Evolutionary conservation across 495 filamentous ascomycete species (phyloP).

Genomic region (Penicillium ucsense): DNA sequence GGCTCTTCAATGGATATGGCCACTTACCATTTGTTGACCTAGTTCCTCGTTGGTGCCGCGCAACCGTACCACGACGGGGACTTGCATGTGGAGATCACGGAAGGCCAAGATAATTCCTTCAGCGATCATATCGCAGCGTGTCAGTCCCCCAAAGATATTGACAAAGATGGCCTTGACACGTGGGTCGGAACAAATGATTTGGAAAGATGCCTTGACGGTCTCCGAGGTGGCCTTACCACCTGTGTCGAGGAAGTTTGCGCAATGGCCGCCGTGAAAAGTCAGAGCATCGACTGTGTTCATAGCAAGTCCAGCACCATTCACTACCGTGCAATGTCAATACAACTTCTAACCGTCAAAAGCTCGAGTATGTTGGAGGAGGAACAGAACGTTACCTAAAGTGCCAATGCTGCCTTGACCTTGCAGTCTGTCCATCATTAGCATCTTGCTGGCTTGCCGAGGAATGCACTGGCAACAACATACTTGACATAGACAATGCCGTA

Average conservation of each 20-base stretch:
- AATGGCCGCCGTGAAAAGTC: conserved; percentile 49
- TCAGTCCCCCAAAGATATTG: conserved; percentile 87
- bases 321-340: conserved; percentile 15
- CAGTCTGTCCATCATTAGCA: conserved; percentile 20
- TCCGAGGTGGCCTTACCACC: conserved; percentile 84
- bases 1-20: background rate
- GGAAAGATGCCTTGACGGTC: conserved; percentile 70
- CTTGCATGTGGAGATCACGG: conserved; percentile 52
- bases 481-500: conserved; percentile 68
- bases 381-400: conserved; percentile 41
- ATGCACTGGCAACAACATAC: conserved; percentile 13
- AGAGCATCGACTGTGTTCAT: conserved; percentile 90
- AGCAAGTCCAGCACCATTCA: conserved; percentile 83
- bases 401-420: conserved; percentile 50
- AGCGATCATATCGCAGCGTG: conserved; percentile 81
- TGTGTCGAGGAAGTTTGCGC: conserved; percentile 81
- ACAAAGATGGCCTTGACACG: conserved; percentile 71
- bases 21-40: conserved; percentile 59
- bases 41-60: conserved; percentile 73
- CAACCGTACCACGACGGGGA: conserved; percentile 77
- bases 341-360: too few relatives aligned
- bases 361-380: background rate
- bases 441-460: background rate
- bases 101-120: conserved; percentile 72
- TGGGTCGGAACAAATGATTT: conserved; percentile 57